These are phyloP conservation scores for Coemansia sp. DNA, from an alignment of 192 early-diverging fungal genomes.

Conservation along the genomic window DNA sequence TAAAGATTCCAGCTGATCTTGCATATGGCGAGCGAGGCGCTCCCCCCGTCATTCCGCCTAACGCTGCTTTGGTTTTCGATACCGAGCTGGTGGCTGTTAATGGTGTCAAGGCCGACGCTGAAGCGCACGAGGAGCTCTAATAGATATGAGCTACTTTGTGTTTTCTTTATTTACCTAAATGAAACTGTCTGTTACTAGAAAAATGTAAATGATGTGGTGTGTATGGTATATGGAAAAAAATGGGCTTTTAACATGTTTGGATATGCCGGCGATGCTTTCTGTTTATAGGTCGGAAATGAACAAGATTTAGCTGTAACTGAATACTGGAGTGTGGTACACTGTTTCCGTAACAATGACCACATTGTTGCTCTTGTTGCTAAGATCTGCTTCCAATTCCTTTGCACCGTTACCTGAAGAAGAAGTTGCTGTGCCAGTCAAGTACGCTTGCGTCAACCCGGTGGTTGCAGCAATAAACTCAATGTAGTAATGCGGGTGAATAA, in stretches of 20 bases:
- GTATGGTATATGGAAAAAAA: too few species aligned
- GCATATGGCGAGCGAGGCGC: conserved; percentile 77
- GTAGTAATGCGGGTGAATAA: conserved; percentile 28
- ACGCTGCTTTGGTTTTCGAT: conserved; percentile 76
- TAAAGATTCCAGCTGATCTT: conserved; percentile 77
- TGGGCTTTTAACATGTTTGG: too few species aligned
- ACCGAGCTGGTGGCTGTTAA: conserved; percentile 67
- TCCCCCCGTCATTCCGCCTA: conserved; percentile 73
- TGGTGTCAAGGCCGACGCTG: conserved; percentile 2
- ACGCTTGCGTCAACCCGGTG: conserved; percentile 16
- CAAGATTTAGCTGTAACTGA: neutral
- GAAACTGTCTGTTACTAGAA: too few species aligned
- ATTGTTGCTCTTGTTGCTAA: too few species aligned
- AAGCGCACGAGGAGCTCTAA: conserved; percentile 26
- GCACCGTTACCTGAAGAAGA: neutral
- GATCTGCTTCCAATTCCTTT: neutral
- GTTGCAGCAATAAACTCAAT: conserved; percentile 28
- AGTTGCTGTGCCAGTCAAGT: neutral
- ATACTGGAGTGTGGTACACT: neutral
- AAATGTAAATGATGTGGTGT: too few species aligned
- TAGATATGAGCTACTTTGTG: neutral
- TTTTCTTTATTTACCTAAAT: too few species aligned
- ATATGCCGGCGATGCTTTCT: too few species aligned
- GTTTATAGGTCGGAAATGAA: too few species aligned
- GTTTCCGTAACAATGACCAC: neutral